A percentile compares a stretch with the other conserved stretches of the same genome.
phyloP scores from a whole-genome alignment of 2,329 filamentous ascomycete genomes.

The Pseudogymnoascus verrucosus region DNA sequence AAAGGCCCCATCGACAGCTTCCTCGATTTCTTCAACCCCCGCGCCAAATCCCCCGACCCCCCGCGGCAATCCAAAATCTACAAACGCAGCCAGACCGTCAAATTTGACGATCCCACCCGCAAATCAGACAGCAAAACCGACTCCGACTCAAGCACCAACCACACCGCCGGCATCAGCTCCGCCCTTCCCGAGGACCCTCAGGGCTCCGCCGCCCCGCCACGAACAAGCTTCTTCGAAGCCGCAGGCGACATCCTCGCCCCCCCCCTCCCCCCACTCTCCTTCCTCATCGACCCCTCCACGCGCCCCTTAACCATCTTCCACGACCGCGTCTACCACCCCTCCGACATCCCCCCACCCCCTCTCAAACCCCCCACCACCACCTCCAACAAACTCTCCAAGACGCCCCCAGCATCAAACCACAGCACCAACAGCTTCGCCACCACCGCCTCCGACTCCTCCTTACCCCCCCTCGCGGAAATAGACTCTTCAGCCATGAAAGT shows the following conservation, averaged over 20 bases:
- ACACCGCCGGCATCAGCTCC: slow-evolving; percentile 35
- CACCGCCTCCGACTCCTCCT: slow-evolving; percentile 8
- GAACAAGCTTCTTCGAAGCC: slow-evolving; percentile 89
- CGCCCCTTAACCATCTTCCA: slow-evolving; percentile 91
- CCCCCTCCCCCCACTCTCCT: slow-evolving; percentile 72
- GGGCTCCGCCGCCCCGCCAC: slow-evolving; percentile 64
- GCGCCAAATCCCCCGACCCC: slow-evolving; percentile 40
- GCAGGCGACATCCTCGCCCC: slow-evolving; percentile 89
- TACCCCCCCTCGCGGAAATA: slow-evolving; percentile 36
- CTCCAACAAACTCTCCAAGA: slow-evolving; percentile 18
- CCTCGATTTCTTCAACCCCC: slow-evolving; percentile 61
- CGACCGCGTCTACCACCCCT: slow-evolving; percentile 87
- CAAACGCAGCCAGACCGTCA: slow-evolving; percentile 68
- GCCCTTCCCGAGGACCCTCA: slow-evolving; percentile 34
- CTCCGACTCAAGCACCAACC: slow-evolving; percentile 31
- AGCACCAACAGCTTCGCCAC: slow-evolving; percentile 36
- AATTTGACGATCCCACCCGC: slow-evolving; percentile 33
- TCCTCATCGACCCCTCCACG: slow-evolving; percentile 72
- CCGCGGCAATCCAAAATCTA: slow-evolving; percentile 64
- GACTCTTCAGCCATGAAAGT: slow-evolving; percentile 72
- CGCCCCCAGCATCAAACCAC: slow-evolving; percentile 23
- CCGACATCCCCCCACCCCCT: slow-evolving; percentile 81
- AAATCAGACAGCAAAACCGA: neutral
- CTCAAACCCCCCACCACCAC: slow-evolving; percentile 12
- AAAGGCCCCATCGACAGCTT: slow-evolving; percentile 4